These are phyloP conservation scores for Alternaria solani DNA, from an alignment of 2,329 filamentous ascomycete species.

Conservation along the genomic window DNA sequence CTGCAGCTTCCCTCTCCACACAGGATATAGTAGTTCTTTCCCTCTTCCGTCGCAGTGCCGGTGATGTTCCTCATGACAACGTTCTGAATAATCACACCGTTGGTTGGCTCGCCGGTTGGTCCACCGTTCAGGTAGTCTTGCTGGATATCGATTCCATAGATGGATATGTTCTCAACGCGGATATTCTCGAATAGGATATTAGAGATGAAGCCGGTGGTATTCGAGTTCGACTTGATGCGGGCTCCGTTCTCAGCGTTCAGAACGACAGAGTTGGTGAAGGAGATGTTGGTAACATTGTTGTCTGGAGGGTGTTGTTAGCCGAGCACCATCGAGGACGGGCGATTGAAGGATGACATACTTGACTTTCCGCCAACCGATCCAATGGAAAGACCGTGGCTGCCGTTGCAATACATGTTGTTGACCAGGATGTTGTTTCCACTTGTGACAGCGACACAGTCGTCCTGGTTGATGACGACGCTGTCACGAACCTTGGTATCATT, in stretches of 20 bases:
- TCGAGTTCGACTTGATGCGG: conserved; percentile 63
- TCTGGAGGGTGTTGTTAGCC: conserved; percentile 29
- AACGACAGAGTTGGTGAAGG: conserved; percentile 58
- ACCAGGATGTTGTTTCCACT: conserved; percentile 54
- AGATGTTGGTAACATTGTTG: conserved; percentile 46
- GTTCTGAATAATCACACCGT: conserved; percentile 55
- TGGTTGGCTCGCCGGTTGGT: conserved; percentile 54
- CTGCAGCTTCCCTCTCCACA: conserved; percentile 61
- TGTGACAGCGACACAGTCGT: conserved; percentile 66
- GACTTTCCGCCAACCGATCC: conserved; percentile 59
- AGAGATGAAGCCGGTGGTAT: conserved; percentile 54
- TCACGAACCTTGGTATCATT: conserved; percentile 52
- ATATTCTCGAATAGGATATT: conserved; percentile 28
- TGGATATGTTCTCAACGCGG: conserved; percentile 51
- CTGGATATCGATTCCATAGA: conserved; percentile 59
- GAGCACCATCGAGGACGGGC: no score
- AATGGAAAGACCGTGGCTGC: conserved; percentile 65
- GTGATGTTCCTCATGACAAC: conserved; percentile 52
- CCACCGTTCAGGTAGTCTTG: conserved; percentile 60
- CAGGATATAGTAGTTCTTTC: conserved; percentile 59
- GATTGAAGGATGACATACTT: conserved; percentile 10
- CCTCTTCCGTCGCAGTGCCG: conserved; percentile 43
- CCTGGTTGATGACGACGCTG: conserved; percentile 63
- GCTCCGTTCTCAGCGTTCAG: conserved; percentile 61
- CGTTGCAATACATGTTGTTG: conserved; percentile 54